Percentiles rank a stretch among this genome's conserved stretches.
These are phyloP conservation scores for Furcasterigmium furcatum DNA, from an alignment of 2,329 filamentous ascomycete species.

Conservation along the genomic window DNA sequence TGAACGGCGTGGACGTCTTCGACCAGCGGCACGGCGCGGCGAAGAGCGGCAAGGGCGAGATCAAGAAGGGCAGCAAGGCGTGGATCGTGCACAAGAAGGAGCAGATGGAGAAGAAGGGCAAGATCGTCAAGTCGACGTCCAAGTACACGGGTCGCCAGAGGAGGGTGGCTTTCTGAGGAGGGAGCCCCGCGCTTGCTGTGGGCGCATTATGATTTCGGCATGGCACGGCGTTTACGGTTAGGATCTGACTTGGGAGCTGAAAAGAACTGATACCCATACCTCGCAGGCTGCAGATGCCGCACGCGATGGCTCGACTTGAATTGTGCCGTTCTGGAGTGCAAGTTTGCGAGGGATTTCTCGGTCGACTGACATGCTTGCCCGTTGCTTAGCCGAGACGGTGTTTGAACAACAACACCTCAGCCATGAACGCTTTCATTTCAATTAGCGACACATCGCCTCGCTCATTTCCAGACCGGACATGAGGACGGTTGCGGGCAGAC, in stretches of 20 bases:
- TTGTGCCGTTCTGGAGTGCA: too few relatives aligned
- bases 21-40: conserved; percentile 58
- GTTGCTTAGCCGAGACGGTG: too few relatives aligned
- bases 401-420: too few relatives aligned
- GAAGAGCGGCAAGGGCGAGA: conserved; percentile 44
- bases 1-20: conserved; percentile 83
- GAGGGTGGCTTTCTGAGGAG: conserved; percentile 72
- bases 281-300: too few relatives aligned
- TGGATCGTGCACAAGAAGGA: conserved; percentile 88
- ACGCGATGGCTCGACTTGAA: conserved; percentile 1
- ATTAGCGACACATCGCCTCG: too few relatives aligned
- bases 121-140: conserved; percentile 85
- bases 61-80: conserved; percentile 78
- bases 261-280: too few relatives aligned
- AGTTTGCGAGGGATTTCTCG: too few relatives aligned
- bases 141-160: conserved; percentile 94
- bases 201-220: conserved; percentile 8
- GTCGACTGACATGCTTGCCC: too few relatives aligned
- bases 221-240: conserved; percentile 16
- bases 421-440: too few relatives aligned
- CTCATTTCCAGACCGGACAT: too few relatives aligned
- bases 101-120: conserved; percentile 92
- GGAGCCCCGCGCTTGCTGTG: not conserved
- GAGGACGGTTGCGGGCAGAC: too few relatives aligned
- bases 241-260: not conserved